phyloP scores from a whole-genome alignment of 2,329 filamentous ascomycete species.

The Penicillium griseofulvum region DNA sequence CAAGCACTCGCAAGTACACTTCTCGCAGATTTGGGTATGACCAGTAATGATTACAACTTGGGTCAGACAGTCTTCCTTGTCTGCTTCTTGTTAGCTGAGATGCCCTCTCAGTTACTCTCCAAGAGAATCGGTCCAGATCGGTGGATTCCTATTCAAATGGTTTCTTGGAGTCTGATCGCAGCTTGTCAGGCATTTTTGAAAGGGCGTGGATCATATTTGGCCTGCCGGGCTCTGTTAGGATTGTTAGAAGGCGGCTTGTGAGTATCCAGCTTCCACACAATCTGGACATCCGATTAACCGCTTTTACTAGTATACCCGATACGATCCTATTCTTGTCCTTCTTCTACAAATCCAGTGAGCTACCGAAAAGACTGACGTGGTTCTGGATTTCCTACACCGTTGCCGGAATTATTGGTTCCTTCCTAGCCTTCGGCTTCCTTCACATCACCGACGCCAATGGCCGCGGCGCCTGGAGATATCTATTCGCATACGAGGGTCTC shows the following conservation, averaged over 20 bases:
- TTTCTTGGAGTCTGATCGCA: constrained; percentile 39
- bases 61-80: constrained; percentile 28
- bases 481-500: constrained; percentile 1
- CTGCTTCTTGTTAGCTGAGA: constrained; percentile 45
- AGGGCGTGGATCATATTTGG: not conserved
- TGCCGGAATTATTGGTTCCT: constrained; percentile 50
- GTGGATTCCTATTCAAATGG: constrained; percentile 57
- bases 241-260: constrained; percentile 2
- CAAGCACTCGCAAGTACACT: constrained; percentile 60
- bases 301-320: not conserved
- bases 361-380: constrained; percentile 62
- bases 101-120: constrained; percentile 57
- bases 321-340: constrained; percentile 58
- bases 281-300: not conserved
- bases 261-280: not conserved
- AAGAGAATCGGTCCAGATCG: constrained; percentile 44
- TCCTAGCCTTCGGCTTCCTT: not conserved
- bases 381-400: constrained; percentile 64
- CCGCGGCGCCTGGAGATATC: not conserved
- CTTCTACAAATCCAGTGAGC: constrained; percentile 66
- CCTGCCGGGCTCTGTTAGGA: not conserved
- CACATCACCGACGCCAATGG: constrained; percentile 1
- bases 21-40: constrained; percentile 47
- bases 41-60: constrained; percentile 37
- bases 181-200: constrained; percentile 2